Conservation (phyloP, 2,329 filamentous ascomycete genomes). For the Emmonsiellopsis sp. region DNA sequence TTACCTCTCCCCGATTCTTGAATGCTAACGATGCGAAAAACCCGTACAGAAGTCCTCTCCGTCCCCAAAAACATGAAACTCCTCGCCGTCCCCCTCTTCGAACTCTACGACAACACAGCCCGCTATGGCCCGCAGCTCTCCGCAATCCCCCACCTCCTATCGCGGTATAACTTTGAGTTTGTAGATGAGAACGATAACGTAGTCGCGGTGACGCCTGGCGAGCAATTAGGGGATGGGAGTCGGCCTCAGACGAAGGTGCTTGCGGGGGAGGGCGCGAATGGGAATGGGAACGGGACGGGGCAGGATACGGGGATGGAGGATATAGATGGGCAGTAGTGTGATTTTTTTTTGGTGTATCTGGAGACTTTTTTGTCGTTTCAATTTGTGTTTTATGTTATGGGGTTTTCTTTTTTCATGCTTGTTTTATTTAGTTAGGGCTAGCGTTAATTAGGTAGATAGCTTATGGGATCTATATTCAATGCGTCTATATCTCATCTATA, state of each 20-base stretch:
- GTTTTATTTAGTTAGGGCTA: neutral
- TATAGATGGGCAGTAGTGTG: conserved; percentile 9
- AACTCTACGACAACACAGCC: conserved; percentile 94
- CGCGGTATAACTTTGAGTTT: conserved; percentile 95
- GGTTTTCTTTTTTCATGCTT: neutral
- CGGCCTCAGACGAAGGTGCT: conserved; percentile 58
- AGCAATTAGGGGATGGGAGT: conserved; percentile 45
- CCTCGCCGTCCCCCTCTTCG: conserved; percentile 89
- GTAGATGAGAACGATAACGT: conserved; percentile 87
- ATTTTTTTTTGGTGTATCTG: neutral
- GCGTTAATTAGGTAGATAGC: no score
- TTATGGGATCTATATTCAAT: no score
- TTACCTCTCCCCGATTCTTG: no score
- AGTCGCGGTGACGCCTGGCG: conserved; percentile 73
- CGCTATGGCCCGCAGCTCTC: conserved; percentile 93
- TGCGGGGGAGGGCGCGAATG: conserved; percentile 36
- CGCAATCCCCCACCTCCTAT: conserved; percentile 89
- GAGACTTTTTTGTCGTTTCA: neutral
- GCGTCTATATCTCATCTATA: no score
- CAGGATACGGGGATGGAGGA: conserved; percentile 13
- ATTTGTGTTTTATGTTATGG: neutral
- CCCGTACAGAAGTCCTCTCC: conserved; percentile 70
- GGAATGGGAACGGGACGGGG: neutral
- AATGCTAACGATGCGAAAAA: neutral
- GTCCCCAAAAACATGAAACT: conserved; percentile 99